These are phyloP conservation scores for Pichia sporocuriosa DNA, from an alignment of 805 yeast species.

Conservation along the genomic window DNA sequence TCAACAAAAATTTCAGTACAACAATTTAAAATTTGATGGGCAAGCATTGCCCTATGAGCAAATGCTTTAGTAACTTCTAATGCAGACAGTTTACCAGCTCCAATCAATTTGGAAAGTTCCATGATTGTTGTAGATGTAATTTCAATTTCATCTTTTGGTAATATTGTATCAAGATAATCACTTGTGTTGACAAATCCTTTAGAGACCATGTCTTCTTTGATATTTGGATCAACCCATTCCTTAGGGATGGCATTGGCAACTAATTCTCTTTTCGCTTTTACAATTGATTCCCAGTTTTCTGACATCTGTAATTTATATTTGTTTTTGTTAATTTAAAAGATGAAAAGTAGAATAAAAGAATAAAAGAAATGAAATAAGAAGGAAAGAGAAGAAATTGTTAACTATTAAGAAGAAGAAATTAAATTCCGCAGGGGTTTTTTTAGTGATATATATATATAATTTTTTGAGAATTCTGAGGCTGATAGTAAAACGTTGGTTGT, in stretches of 20 bases:
- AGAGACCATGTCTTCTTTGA: slow-evolving; percentile 26
- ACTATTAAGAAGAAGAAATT: too few species aligned
- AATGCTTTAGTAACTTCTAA: slow-evolving; percentile 46
- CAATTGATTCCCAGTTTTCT: slow-evolving; percentile 13
- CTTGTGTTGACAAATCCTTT: slow-evolving; percentile 37
- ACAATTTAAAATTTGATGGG: slow-evolving; percentile 46
- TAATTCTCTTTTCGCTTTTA: slow-evolving; percentile 8
- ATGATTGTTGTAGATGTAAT: slow-evolving; percentile 7
- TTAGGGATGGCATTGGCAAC: slow-evolving; percentile 25
- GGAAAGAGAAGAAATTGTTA: too few species aligned
- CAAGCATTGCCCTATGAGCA: slow-evolving; percentile 51
- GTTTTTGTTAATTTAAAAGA: too few species aligned
- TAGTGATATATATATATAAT: too few species aligned
- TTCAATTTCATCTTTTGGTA: slow-evolving; percentile 10
- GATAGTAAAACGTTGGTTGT: too few species aligned
- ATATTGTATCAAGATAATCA: slow-evolving; percentile 12
- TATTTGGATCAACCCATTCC: slow-evolving; percentile 38
- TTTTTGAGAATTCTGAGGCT: too few species aligned
- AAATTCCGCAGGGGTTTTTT: too few species aligned
- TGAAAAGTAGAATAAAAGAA: too few species aligned
- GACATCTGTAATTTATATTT: too few species aligned
- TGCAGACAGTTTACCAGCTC: slow-evolving; percentile 33
- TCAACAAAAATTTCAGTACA: slow-evolving; percentile 43
- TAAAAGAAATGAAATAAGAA: too few species aligned
- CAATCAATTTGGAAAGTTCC: slow-evolving; percentile 3